A percentile compares a stretch with the other conserved stretches of the same genome.
Evolutionary conservation across 441 rosid genomes (phyloP).

Genomic region (Populus hybrid): DNA sequence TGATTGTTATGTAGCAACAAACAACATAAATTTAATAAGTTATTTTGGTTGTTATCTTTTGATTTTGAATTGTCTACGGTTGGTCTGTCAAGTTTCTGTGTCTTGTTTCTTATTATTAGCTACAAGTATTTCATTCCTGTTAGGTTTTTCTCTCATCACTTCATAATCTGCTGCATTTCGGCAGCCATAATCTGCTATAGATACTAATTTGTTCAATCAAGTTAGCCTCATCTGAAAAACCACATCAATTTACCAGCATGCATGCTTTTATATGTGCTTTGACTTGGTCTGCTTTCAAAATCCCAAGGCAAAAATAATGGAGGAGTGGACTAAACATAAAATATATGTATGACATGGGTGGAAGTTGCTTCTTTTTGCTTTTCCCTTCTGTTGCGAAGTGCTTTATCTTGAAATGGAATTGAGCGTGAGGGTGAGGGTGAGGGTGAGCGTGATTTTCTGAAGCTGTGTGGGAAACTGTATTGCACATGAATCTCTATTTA

Average conservation of each 20-base stretch:
- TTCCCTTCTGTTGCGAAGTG: not conserved
- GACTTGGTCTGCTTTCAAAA: not conserved
- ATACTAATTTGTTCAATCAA: not conserved
- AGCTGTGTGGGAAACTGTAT: conserved; percentile 6
- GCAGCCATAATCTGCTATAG: not conserved
- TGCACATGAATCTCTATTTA: conserved; percentile 21
- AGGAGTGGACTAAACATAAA: not conserved
- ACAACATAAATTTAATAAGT: conserved; percentile 6
- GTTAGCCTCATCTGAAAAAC: not conserved
- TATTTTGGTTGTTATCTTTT: not conserved
- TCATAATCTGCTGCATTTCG: not conserved
- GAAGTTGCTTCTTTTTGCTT: not conserved
- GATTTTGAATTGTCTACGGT: not conserved
- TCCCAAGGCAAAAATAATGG: not conserved
- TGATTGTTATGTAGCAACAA: not conserved
- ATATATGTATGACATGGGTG: not conserved
- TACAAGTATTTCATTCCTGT: not conserved
- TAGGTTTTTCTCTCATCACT: not conserved
- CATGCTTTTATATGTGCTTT: not conserved
- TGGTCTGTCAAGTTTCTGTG: not conserved
- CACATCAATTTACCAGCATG: not conserved
- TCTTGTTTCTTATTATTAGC: not conserved
- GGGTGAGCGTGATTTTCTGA: conserved; percentile 2
- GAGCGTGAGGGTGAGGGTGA: not conserved
- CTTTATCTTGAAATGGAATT: not conserved